Evolutionary conservation across 2,329 filamentous ascomycete genomes (phyloP).

Genomic region (Madurella mycetomatis): DNA sequence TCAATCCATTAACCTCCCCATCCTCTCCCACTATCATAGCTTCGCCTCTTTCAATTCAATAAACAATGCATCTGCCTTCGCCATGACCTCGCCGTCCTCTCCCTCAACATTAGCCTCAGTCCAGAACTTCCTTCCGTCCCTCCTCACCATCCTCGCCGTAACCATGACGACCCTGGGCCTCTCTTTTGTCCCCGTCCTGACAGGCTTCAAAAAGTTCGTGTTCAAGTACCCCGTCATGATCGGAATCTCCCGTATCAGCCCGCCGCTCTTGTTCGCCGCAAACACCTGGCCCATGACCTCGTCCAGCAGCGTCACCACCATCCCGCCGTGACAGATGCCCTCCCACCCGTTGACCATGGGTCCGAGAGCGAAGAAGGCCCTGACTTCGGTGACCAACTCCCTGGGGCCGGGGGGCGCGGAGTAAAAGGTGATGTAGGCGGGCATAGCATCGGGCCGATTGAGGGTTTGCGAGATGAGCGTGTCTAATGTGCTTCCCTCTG

Average conservation of each 20-base stretch:
- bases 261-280: constrained; percentile 34
- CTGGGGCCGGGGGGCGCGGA: constrained; percentile 26
- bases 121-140: constrained; percentile 52
- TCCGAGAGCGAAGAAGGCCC: constrained; percentile 40
- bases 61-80: constrained; percentile 52
- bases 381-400: constrained; percentile 28
- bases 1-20: neutral
- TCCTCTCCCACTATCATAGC: constrained; percentile 1
- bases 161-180: constrained; percentile 36
- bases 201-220: constrained; percentile 48
- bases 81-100: constrained; percentile 43
- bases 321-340: constrained; percentile 52
- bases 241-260: constrained; percentile 20
- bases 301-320: constrained; percentile 55
- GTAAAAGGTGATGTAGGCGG: constrained; percentile 41
- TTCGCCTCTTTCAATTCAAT: constrained; percentile 24
- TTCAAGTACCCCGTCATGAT: constrained; percentile 53
- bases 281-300: constrained; percentile 52
- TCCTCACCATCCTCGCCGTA: constrained; percentile 39
- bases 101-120: constrained; percentile 46
- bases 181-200: constrained; percentile 42
- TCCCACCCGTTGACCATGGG: constrained; percentile 51
- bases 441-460: constrained; percentile 46
- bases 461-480: constrained; percentile 50
- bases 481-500: constrained; percentile 38